Base-by-base conservation (phyloP, 2,329 filamentous ascomycete species). In the Periconia sp. region DNA sequence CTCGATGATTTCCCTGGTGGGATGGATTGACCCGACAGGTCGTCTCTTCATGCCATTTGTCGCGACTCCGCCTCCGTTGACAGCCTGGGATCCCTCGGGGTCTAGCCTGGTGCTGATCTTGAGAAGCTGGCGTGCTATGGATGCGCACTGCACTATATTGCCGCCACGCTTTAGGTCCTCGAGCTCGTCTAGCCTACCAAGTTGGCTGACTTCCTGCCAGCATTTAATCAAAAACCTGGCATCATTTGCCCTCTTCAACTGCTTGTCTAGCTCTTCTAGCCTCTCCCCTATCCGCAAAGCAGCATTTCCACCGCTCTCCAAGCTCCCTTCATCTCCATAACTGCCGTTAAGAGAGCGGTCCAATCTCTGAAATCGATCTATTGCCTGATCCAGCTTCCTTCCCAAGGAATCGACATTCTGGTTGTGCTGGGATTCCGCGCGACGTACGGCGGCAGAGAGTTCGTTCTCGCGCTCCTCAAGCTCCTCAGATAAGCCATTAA, bases 171-270 rank as follows among this genome's bases (percentile, higher is more conserved):
- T 83, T 46, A 97, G 86, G 52, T 95, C 91, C 68, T 97, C 90
- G 34, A 99, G 73, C n/a, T 87, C 85, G 7, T 88, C 87, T 42
- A 97, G 79, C 57, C 94, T 85, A 3, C 94, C 94, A 7, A 87
- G 86, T 62, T 96, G 92, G 70, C 87, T 92, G 57, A 99, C 90
- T 63, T 97, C 92, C 28, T 90, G 84, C 92, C 94, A 99, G 74
- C 94, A 99, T 66, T 95, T 88, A 53, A 99, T 91, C 46, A 99
- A 73, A 67, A 97, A 97, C 65, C 89, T 92, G 48, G 94, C 92
- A 74, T 99, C 94, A 67, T 94, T 81, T 22, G 94, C 94, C 46
- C 92, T 80, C 65, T 90, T 86, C 57, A 92, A 80, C 73, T 99
- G 95, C 62, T 90, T 84, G 71, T 99, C 94, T 46, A 99, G 78